These are phyloP conservation scores for Cryomyces minteri DNA, from an alignment of 495 filamentous ascomycete genomes.

Conservation along the genomic window DNA sequence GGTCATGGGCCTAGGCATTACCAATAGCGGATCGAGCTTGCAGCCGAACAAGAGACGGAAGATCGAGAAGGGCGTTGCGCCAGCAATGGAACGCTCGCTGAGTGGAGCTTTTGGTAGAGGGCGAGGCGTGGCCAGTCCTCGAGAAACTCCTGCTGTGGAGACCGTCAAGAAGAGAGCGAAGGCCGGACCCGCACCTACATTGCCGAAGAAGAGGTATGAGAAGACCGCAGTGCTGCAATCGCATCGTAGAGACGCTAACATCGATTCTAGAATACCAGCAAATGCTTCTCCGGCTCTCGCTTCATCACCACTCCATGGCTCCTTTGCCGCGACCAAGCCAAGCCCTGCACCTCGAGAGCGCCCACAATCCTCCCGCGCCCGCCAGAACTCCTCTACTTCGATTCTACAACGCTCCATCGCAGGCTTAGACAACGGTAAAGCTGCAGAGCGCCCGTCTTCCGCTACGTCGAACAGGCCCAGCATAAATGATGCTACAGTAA, in stretches of 20 bases:
- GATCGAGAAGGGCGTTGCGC: conserved; percentile 45
- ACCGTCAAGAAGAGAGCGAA: conserved; percentile 26
- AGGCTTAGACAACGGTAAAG: neutral
- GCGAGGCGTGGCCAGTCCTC: conserved; percentile 34
- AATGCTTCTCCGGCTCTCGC: conserved; percentile 29
- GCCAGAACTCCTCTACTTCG: conserved; percentile 45
- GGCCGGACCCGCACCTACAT: neutral
- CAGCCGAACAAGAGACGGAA: conserved; percentile 56
- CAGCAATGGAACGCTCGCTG: conserved; percentile 52
- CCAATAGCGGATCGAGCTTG: conserved; percentile 9
- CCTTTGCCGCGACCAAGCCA: conserved; percentile 25
- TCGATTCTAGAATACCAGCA: conserved; percentile 22
- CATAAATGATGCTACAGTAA: conserved; percentile 5
- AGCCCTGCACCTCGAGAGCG: conserved; percentile 6
- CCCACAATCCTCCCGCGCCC: conserved; percentile 16
- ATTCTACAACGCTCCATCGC: conserved; percentile 2
- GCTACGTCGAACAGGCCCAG: conserved; percentile 10
- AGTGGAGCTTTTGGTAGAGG: conserved; percentile 36
- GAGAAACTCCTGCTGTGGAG: conserved; percentile 44
- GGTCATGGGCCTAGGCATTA: conserved; percentile 36
- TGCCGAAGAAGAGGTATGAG: conserved; percentile 12
- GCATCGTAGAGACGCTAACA: neutral
- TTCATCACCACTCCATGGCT: conserved; percentile 9
- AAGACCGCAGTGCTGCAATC: too few species aligned
- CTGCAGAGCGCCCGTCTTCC: conserved; percentile 10